phyloP scores from a whole-genome alignment of 257 asterid species.

The Petunia secreta region DNA sequence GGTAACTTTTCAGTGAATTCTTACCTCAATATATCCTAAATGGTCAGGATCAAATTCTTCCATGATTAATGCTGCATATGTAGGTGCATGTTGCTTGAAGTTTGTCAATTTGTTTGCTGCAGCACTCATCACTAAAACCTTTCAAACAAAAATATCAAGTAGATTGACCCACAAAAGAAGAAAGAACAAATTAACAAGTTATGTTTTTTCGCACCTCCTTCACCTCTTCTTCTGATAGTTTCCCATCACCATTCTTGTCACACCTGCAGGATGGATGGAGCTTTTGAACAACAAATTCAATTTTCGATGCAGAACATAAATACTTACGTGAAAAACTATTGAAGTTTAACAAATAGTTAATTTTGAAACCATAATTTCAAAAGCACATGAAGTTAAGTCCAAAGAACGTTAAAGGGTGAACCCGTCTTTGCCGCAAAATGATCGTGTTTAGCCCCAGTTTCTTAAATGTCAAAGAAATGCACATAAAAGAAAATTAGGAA shows the following conservation, averaged over 20 bases:
- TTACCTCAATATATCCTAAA: constrained; percentile 84
- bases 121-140: constrained; percentile 95
- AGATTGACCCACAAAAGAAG: constrained; percentile 19
- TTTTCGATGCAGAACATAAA: no score
- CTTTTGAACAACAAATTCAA: neutral
- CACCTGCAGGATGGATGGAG: constrained; percentile 53
- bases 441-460: neutral
- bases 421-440: neutral
- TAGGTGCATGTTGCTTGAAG: constrained; percentile 66
- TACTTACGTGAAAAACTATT: no score
- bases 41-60: constrained; percentile 96
- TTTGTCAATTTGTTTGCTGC: constrained; percentile 82
- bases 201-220: constrained; percentile 63
- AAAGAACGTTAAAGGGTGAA: neutral
- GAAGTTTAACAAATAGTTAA: no score
- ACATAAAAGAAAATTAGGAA: neutral
- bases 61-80: constrained; percentile 86
- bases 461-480: neutral
- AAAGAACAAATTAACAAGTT: neutral
- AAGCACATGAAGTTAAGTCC: neutral
- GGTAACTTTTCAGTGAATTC: neutral
- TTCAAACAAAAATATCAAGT: constrained; percentile 34
- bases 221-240: constrained; percentile 89
- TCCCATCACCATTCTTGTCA: constrained; percentile 97
- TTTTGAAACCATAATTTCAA: neutral